Evolutionary conservation across 108 stramenopile species (phyloP).

Genomic region (Mediolabrus comicus): DNA sequence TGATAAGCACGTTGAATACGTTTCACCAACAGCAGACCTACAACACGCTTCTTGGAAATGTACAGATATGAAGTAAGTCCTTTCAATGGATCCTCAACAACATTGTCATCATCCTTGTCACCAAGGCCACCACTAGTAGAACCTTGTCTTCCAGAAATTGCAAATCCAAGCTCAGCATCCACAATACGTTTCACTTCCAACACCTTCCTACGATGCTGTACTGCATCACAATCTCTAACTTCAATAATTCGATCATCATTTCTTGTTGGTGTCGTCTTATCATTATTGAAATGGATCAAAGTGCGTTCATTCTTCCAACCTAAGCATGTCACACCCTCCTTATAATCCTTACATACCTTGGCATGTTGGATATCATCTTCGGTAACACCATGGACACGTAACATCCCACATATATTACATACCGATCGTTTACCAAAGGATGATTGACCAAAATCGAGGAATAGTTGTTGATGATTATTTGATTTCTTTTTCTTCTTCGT

Average conservation of each 20-base stretch:
- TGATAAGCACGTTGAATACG: conserved; percentile 56
- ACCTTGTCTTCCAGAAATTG: neutral
- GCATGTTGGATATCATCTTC: conserved; percentile 64
- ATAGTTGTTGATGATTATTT: conserved; percentile 49
- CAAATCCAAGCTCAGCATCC: conserved; percentile 65
- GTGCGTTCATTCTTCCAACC: conserved; percentile 43
- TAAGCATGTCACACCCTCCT: conserved; percentile 56
- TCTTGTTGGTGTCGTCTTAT: neutral
- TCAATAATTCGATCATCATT: conserved; percentile 42
- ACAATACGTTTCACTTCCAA: conserved; percentile 51
- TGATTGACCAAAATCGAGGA: conserved; percentile 79
- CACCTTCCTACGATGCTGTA: conserved; percentile 46
- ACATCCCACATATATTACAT: conserved; percentile 69
- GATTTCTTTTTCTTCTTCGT: neutral
- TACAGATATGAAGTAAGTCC: conserved; percentile 56
- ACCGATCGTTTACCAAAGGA: conserved; percentile 63
- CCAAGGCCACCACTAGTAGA: neutral
- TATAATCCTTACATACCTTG: conserved; percentile 53
- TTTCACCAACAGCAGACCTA: conserved; percentile 58
- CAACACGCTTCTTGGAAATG: conserved; percentile 59
- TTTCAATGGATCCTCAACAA: conserved; percentile 7
- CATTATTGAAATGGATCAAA: neutral
- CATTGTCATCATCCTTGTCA: neutral
- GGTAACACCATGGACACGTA: conserved; percentile 66
- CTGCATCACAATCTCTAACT: conserved; percentile 48